Evolutionary conservation across 352 stramenopile species (phyloP).

Genomic region (Hyaloperonospora brassicae): DNA sequence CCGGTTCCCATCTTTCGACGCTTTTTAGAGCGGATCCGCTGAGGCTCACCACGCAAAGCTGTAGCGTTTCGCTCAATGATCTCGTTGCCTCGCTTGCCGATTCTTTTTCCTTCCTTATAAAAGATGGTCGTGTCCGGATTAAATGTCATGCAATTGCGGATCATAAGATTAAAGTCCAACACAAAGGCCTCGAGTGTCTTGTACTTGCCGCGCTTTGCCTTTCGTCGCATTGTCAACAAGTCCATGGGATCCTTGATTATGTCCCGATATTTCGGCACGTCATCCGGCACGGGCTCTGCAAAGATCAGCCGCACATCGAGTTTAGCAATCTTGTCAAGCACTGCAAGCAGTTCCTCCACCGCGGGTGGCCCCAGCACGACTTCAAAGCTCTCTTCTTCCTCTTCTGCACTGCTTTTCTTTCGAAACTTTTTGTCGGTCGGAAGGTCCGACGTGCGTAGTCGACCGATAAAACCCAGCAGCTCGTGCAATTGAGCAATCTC

Average conservation of each 20-base stretch:
- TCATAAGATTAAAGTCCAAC: slow-evolving; percentile 81
- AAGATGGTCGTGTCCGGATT: slow-evolving; percentile 83
- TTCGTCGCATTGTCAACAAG: slow-evolving; percentile 74
- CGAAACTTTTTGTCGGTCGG: slow-evolving; percentile 75
- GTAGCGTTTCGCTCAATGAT: slow-evolving; percentile 65
- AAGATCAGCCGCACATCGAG: slow-evolving; percentile 72
- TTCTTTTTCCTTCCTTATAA: slow-evolving; percentile 82
- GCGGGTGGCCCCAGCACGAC: slow-evolving; percentile 68
- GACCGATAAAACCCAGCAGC: slow-evolving; percentile 59
- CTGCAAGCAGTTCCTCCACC: slow-evolving; percentile 50
- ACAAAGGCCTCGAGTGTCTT: slow-evolving; percentile 73
- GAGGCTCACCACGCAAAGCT: slow-evolving; percentile 57
- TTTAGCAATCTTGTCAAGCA: slow-evolving; percentile 81
- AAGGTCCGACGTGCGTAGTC: slow-evolving; percentile 58
- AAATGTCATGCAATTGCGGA: slow-evolving; percentile 82
- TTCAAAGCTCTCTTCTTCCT: slow-evolving; percentile 79
- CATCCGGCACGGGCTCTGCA: slow-evolving; percentile 73
- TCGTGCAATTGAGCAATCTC: slow-evolving; percentile 64
- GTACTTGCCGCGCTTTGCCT: slow-evolving; percentile 73
- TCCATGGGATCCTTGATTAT: slow-evolving; percentile 85
- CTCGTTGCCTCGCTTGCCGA: slow-evolving; percentile 72
- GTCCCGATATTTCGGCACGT: slow-evolving; percentile 77
- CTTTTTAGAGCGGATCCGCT: slow-evolving; percentile 71
- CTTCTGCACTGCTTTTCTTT: slow-evolving; percentile 49
- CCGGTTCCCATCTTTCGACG: slow-evolving; percentile 49